Evolutionary conservation across 768 basidiomycete species (phyloP).

Genomic region (Leccinum variicolor): DNA sequence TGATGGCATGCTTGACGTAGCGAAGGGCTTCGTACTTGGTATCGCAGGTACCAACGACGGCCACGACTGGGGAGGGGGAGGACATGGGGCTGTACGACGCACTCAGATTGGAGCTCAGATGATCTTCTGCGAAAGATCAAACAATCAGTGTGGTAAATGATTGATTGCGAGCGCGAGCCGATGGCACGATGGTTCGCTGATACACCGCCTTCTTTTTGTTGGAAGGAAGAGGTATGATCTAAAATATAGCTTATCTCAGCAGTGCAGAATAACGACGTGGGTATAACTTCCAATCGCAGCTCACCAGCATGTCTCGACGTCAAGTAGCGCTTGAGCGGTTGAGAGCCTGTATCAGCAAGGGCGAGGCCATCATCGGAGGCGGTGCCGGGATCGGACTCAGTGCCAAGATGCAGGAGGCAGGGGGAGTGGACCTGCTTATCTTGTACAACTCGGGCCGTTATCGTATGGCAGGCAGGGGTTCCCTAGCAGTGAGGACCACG

Average conservation of each 20-base stretch:
- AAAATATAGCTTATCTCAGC: constrained; percentile 19
- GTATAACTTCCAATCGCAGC: too few species aligned
- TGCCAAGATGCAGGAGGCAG: constrained; percentile 29
- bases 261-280: neutral
- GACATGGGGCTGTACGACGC: too few species aligned
- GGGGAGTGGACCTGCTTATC: constrained; percentile 28
- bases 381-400: constrained; percentile 27
- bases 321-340: constrained; percentile 12
- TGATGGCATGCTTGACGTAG: constrained; percentile 19
- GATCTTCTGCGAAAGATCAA: too few species aligned
- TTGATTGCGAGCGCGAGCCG: neutral
- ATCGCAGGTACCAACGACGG: constrained; percentile 29
- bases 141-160: too few species aligned
- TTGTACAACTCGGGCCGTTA: constrained; percentile 31
- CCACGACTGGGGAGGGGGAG: constrained; percentile 14
- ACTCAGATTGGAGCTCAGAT: too few species aligned
- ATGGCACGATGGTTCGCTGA: too few species aligned
- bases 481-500: constrained; percentile 21
- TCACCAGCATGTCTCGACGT: constrained; percentile 15
- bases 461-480: constrained; percentile 31
- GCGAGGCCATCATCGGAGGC: constrained; percentile 23
- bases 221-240: too few species aligned
- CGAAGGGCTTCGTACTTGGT: constrained; percentile 24
- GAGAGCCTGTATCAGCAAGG: constrained; percentile 13
- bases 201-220: too few species aligned